Evolutionary conservation across 2,329 filamentous ascomycete species (phyloP).

Genomic region (Arthrobotrys entomopaga): DNA sequence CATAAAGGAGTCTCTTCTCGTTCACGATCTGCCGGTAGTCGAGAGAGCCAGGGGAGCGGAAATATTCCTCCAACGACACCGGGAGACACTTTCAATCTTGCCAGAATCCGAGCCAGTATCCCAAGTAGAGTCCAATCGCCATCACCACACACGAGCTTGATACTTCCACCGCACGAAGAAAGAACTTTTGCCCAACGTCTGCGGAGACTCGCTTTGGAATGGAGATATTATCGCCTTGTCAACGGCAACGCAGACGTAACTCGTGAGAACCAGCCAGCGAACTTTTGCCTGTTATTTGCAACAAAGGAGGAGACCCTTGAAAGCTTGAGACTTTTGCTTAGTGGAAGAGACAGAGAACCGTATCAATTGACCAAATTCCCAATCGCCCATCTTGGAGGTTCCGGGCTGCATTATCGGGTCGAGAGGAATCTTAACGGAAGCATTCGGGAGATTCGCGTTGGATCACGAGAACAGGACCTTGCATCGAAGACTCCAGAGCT

Average conservation of each 20-base stretch:
- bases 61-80: slow-evolving; percentile 35
- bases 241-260: slow-evolving; percentile 50
- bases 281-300: slow-evolving; percentile 50
- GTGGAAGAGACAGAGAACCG: slow-evolving; percentile 46
- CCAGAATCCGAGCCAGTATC: slow-evolving; percentile 54
- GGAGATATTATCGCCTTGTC: slow-evolving; percentile 51
- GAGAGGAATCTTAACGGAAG: slow-evolving; percentile 50
- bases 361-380: slow-evolving; percentile 50
- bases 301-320: slow-evolving; percentile 52
- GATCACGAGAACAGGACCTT: slow-evolving; percentile 42
- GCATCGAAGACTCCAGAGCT: slow-evolving; percentile 41
- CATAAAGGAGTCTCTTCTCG: slow-evolving; percentile 46
- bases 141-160: slow-evolving; percentile 49
- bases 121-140: slow-evolving; percentile 50
- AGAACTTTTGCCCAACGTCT: slow-evolving; percentile 53
- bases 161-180: slow-evolving; percentile 53
- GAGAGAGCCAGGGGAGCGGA: slow-evolving; percentile 52
- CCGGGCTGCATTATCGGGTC: slow-evolving; percentile 47
- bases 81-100: slow-evolving; percentile 53
- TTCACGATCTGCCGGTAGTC: slow-evolving; percentile 49
- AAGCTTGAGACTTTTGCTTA: slow-evolving; percentile 48
- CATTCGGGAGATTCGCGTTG: slow-evolving; percentile 53
- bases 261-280: slow-evolving; percentile 47
- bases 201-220: slow-evolving; percentile 53
- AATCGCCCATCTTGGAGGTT: slow-evolving; percentile 44